Percentiles rank a stretch among this genome's conserved stretches.
phyloP scores from a whole-genome alignment of 768 basidiomycete genomes.

The Amanita fuliginea region DNA sequence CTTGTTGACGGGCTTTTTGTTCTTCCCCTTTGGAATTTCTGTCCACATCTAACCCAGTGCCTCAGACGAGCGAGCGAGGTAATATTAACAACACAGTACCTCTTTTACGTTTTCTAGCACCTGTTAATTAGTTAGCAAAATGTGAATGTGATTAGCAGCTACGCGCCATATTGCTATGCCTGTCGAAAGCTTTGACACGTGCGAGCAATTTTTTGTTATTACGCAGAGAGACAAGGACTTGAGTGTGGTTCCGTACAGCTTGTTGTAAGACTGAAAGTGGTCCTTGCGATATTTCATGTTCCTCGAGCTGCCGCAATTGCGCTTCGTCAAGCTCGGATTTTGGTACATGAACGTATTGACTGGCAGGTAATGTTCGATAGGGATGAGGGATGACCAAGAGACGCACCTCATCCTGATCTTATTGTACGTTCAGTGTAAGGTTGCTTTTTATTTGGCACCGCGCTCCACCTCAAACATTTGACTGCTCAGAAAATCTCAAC shows the following conservation, averaged over 20 bases:
- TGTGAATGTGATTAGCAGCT: slow-evolving; percentile 1
- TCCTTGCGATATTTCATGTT: slow-evolving; percentile 98
- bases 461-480: not conserved
- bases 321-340: slow-evolving; percentile 98
- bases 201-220: slow-evolving; percentile 98
- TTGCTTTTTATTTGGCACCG: slow-evolving; percentile 16
- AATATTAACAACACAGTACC: slow-evolving; percentile 20
- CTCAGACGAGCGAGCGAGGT: slow-evolving; percentile 1
- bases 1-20: slow-evolving; percentile 98
- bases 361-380: slow-evolving; percentile 18
- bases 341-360: slow-evolving; percentile 94
- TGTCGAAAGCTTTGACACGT: slow-evolving; percentile 95
- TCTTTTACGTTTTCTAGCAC: slow-evolving; percentile 98
- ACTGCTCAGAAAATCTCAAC: not conserved
- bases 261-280: slow-evolving; percentile 94
- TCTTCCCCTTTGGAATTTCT: slow-evolving; percentile 94
- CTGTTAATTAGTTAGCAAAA: slow-evolving; percentile 25
- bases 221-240: slow-evolving; percentile 92
- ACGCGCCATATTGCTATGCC: slow-evolving; percentile 96
- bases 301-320: slow-evolving; percentile 90
- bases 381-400: not conserved
- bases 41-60: slow-evolving; percentile 83
- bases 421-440: not conserved
- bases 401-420: slow-evolving; percentile 25
- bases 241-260: slow-evolving; percentile 94